A percentile compares a stretch with the other conserved stretches of the same genome.
Conservation (phyloP, 768 basidiomycete species). For the Lactarius akahatsu region DNA sequence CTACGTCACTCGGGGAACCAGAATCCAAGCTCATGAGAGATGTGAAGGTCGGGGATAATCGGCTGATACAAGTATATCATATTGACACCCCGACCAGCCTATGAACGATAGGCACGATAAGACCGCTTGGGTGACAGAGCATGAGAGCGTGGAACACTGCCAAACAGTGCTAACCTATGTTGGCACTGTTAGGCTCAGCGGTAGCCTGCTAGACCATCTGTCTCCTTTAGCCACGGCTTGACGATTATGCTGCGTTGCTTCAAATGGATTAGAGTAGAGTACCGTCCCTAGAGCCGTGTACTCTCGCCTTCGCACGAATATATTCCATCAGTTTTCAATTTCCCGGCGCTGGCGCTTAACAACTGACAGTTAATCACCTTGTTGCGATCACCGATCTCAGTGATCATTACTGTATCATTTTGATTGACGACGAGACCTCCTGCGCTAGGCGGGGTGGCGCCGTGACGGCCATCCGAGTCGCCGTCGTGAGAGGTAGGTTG, state of each 20-base stretch:
- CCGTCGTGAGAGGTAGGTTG: not conserved
- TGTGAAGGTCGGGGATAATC: not conserved
- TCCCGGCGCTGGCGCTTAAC: not conserved
- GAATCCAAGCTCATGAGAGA: constrained; percentile 7
- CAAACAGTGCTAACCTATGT: not conserved
- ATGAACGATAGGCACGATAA: not conserved
- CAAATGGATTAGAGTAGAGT: not conserved
- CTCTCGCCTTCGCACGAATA: not conserved
- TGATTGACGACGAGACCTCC: not conserved
- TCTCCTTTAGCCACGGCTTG: not conserved
- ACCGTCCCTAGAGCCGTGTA: not conserved
- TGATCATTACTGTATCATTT: not conserved
- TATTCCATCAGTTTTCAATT: not conserved
- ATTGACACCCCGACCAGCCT: not conserved
- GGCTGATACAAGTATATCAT: not conserved
- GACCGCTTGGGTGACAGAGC: not conserved
- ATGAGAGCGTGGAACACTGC: not conserved
- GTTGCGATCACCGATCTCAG: not conserved
- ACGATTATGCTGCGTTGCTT: not conserved
- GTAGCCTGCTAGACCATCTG: not conserved
- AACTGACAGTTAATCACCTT: not conserved
- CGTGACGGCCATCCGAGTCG: not conserved
- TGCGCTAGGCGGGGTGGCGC: not conserved
- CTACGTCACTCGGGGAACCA: not conserved
- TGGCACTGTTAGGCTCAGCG: not conserved